phyloP scores from a whole-genome alignment of 2,329 filamentous ascomycete genomes.

The Alternaria sp. region DNA sequence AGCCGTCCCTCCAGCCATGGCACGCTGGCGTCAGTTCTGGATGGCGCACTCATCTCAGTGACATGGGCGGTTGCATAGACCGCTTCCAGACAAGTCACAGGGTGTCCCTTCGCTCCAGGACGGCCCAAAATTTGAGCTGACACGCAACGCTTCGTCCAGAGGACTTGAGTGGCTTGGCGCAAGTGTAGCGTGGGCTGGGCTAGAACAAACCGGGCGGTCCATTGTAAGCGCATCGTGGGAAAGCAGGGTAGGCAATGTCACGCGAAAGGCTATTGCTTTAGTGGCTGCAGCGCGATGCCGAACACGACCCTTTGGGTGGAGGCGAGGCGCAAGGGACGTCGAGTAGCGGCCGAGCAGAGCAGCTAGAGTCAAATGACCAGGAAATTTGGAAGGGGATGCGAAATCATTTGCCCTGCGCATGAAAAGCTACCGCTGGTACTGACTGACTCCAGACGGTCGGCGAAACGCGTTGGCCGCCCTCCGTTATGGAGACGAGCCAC shows the following conservation, averaged over 20 bases:
- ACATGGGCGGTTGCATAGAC: slow-evolving; percentile 33
- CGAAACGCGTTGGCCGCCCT: slow-evolving; percentile 36
- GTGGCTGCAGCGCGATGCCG: slow-evolving; percentile 32
- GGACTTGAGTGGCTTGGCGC: slow-evolving; percentile 25
- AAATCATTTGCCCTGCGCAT: slow-evolving; percentile 21
- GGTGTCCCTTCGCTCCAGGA: slow-evolving; percentile 31
- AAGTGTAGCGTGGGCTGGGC: slow-evolving; percentile 28
- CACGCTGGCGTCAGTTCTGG: slow-evolving; percentile 26
- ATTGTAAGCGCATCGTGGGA: slow-evolving; percentile 24
- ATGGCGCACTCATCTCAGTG: slow-evolving; percentile 28
- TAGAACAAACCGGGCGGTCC: slow-evolving; percentile 26
- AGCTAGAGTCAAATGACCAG: slow-evolving; percentile 20
- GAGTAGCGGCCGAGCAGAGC: slow-evolving; percentile 1
- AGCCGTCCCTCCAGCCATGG: slow-evolving; percentile 4
- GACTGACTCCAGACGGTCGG: slow-evolving; percentile 30
- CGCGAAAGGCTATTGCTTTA: slow-evolving; percentile 25
- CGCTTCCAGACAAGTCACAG: slow-evolving; percentile 42
- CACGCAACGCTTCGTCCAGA: slow-evolving; percentile 35
- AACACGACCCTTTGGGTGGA: slow-evolving; percentile 11
- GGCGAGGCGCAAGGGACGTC: slow-evolving; percentile 19
- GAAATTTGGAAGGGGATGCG: slow-evolving; percentile 9
- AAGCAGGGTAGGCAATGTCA: slow-evolving; percentile 28
- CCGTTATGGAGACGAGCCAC: slow-evolving; percentile 27
- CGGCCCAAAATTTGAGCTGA: slow-evolving; percentile 41
- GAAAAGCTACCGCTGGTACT: slow-evolving; percentile 13